These are phyloP conservation scores for Colletotrichum coccodes DNA, from an alignment of 2,329 filamentous ascomycete genomes.

Conservation along the genomic window DNA sequence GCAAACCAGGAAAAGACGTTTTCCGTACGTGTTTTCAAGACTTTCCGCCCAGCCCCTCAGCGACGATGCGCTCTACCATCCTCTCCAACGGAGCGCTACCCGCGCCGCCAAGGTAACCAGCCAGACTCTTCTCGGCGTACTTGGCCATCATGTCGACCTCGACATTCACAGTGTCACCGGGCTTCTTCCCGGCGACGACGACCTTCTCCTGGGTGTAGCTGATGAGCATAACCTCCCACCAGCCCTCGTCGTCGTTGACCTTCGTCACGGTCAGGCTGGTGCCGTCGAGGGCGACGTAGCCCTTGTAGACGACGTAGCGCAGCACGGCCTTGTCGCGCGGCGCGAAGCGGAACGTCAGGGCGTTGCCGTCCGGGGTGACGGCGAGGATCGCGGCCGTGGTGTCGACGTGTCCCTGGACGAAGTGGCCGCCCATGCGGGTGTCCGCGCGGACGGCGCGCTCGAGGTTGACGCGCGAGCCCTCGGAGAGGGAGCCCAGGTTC, in stretches of 20 bases:
- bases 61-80: slow-evolving; percentile 79
- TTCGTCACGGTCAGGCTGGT: slow-evolving; percentile 92
- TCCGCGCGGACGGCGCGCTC: slow-evolving; percentile 91
- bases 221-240: slow-evolving; percentile 98
- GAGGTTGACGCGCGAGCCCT: slow-evolving; percentile 82
- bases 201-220: slow-evolving; percentile 95
- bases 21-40: slow-evolving; percentile 2
- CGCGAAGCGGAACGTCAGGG: slow-evolving; percentile 84
- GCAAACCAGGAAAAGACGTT: neutral
- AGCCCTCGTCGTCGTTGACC: slow-evolving; percentile 81
- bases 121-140: slow-evolving; percentile 90
- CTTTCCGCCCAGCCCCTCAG: slow-evolving; percentile 65
- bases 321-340: slow-evolving; percentile 77
- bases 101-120: slow-evolving; percentile 76
- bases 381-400: slow-evolving; percentile 81
- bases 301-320: slow-evolving; percentile 94
- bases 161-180: slow-evolving; percentile 86
- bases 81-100: slow-evolving; percentile 72
- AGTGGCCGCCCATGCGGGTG: slow-evolving; percentile 97
- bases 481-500: slow-evolving; percentile 81
- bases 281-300: slow-evolving; percentile 93
- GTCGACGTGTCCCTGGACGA: slow-evolving; percentile 98
- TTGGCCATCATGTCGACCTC: slow-evolving; percentile 92
- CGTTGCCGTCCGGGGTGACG: slow-evolving; percentile 86
- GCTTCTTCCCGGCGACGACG: slow-evolving; percentile 80